phyloP scores from a whole-genome alignment of 2,329 filamentous ascomycete genomes.

The Trichoderma afroharzianum region DNA sequence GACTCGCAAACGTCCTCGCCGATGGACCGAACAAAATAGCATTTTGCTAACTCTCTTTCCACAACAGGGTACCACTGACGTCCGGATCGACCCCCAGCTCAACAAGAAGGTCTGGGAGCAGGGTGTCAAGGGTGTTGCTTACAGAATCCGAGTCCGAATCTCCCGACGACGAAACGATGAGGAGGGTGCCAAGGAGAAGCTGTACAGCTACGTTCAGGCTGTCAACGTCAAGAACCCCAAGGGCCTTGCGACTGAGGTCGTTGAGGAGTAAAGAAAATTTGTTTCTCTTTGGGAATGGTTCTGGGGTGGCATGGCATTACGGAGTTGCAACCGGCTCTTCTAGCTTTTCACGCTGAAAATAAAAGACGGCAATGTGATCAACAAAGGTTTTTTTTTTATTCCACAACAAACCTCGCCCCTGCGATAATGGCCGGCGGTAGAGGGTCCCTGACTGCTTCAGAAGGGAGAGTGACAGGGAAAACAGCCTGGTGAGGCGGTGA shows the following conservation, averaged over 20 bases:
- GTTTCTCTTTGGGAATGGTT: conserved; percentile 41
- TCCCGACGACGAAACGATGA: conserved; percentile 99
- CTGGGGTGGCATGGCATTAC: conserved; percentile 43
- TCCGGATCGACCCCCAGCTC: conserved; percentile 95
- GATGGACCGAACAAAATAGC: neutral
- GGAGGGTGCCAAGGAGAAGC: conserved; percentile 98
- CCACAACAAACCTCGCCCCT: conserved; percentile 10
- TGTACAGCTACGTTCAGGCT: conserved; percentile 99
- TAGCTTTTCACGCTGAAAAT: conserved; percentile 41
- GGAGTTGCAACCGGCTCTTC: conserved; percentile 46
- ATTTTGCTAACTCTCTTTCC: conserved; percentile 23
- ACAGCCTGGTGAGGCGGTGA: conserved; percentile 17
- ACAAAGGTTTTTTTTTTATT: conserved; percentile 21
- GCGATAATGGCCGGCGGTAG: neutral
- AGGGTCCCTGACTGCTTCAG: neutral
- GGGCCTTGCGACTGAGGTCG: conserved; percentile 89
- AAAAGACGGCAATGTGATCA: conserved; percentile 36
- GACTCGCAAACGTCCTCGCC: neutral
- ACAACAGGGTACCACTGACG: conserved; percentile 83
- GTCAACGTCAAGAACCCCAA: conserved; percentile 99
- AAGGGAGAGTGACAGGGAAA: neutral
- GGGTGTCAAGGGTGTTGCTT: conserved; percentile 98
- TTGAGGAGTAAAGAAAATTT: conserved; percentile 61
- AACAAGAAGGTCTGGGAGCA: conserved; percentile 99
- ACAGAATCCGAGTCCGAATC: conserved; percentile 96